Percentiles rank a stretch among this genome's conserved stretches.
Evolutionary conservation across 2,329 filamentous ascomycete species (phyloP).

Genomic region (Talaromyces amestolkiae): DNA sequence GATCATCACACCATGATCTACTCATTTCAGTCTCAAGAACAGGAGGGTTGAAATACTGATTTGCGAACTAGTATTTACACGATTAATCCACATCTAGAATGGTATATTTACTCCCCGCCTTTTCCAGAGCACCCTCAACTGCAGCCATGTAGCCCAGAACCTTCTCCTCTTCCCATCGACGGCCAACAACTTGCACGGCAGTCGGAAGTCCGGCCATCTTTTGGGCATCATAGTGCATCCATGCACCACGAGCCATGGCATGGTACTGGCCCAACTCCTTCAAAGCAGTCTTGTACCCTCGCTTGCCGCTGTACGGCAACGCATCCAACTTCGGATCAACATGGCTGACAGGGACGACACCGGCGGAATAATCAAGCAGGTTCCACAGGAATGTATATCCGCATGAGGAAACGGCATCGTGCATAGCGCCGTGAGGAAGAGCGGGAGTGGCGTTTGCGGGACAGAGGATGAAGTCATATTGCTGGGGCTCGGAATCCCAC

Average conservation of each 20-base stretch:
- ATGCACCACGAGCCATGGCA: constrained; percentile 76
- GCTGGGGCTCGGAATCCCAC: constrained; percentile 68
- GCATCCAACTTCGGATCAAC: constrained; percentile 71
- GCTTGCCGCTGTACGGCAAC: constrained; percentile 47
- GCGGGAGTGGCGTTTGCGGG: constrained; percentile 90
- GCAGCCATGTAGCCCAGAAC: constrained; percentile 76
- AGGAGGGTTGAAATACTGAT: not conserved
- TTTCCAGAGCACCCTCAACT: constrained; percentile 70
- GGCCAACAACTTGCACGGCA: constrained; percentile 77
- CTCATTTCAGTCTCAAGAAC: too few relatives aligned
- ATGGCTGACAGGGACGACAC: constrained; percentile 79
- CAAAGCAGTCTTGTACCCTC: constrained; percentile 38
- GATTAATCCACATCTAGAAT: constrained; percentile 39
- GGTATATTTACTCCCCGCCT: constrained; percentile 35
- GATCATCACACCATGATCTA: not conserved
- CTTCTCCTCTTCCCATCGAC: constrained; percentile 81
- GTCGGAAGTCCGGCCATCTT: constrained; percentile 87
- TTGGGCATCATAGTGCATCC: constrained; percentile 77
- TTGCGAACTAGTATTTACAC: not conserved
- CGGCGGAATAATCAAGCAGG: constrained; percentile 81
- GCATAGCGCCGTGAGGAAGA: constrained; percentile 82
- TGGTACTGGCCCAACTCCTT: constrained; percentile 58
- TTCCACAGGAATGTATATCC: constrained; percentile 96
- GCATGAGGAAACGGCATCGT: constrained; percentile 77
- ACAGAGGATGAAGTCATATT: constrained; percentile 77